These are phyloP conservation scores for Symbiodinium natans DNA, from an alignment of 73 alveolate species.

Conservation along the genomic window DNA sequence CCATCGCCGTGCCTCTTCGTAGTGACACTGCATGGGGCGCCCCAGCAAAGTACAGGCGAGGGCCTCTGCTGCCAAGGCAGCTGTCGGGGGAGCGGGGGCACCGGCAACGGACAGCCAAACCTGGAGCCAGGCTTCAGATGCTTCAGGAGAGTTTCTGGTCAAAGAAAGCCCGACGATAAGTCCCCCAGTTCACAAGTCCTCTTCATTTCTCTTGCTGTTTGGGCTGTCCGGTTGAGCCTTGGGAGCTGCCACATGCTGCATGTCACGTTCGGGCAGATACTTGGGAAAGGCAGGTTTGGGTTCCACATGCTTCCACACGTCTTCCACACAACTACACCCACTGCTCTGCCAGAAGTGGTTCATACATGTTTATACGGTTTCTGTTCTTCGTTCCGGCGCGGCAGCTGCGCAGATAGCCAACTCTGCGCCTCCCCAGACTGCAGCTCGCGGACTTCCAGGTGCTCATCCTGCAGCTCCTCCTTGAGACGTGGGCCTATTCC, in stretches of 20 bases:
- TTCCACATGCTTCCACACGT: too few species aligned
- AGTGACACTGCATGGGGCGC: not conserved
- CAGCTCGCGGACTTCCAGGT: not conserved
- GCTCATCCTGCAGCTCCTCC: slow-evolving; percentile 3
- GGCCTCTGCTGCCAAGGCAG: not conserved
- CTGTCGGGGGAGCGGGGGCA: not conserved
- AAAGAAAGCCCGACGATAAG: not conserved
- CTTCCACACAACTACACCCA: too few species aligned
- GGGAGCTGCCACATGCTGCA: too few species aligned
- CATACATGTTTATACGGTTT: too few species aligned
- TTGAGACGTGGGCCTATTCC: not conserved
- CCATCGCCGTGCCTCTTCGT: not conserved
- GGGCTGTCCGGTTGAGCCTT: too few species aligned
- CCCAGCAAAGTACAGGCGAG: not conserved
- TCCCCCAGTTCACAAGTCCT: too few species aligned
- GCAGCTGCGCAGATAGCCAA: too few species aligned
- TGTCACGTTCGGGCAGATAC: too few species aligned
- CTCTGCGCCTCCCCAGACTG: not conserved
- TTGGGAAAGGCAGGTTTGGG: too few species aligned
- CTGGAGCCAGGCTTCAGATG: not conserved
- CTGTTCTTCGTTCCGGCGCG: too few species aligned
- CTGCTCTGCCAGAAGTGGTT: too few species aligned
- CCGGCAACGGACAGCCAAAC: not conserved
- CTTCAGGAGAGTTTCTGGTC: too few species aligned
- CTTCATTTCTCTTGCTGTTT: not conserved